Evolutionary conservation across 331 rosid genomes (phyloP), one percentile per base, ranked within the genome.

Genomic region (Quercus tomentella): DNA sequence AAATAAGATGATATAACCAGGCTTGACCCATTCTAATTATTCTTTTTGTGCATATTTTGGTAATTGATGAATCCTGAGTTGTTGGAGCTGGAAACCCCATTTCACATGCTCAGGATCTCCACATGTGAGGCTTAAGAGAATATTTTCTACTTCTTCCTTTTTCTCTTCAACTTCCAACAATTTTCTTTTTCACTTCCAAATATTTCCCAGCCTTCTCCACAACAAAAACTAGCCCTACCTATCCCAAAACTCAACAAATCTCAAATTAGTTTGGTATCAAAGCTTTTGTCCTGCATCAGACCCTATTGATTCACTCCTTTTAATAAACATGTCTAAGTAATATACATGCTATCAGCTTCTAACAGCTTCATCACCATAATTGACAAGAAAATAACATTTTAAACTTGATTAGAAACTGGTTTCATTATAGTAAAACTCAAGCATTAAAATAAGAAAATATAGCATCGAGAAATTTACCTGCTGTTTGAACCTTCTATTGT

Each of bases 391-490:
- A 22, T 21, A 9, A 22, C 3, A 21, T 21, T 60, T 22, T 60
- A 22, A 12, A 9, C 30, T 22, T 14, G 66, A 60, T 60, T 60
- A 26, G 18, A 22, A 21, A 22, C 5, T 60, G 1, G 17, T 3
- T 23, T 23, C 33, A 31, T 18, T 28, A 3, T 4, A 56, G 51
- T 35, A 23, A 70, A 63, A 75, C 30, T 30, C 56, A 58, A 74
- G 16, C 30, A 21, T 1, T 72, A 57, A 69, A 66, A 35, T 10
- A 72, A 43, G 51, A 76, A 33, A 30, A 49, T 67, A 30, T 3
- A 41, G 57, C 15, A 37, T 7, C 1, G 11, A 63, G 17, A 72
- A 68, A 86, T 45, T 81, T 65, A 94, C 98, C 96, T 82, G 90
- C 66, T 86, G 70, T 63, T 81, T 69, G 92, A 86, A 73, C 82